Evolutionary conservation across 805 yeast species (phyloP).

Genomic region (Yarrowia sp.): DNA sequence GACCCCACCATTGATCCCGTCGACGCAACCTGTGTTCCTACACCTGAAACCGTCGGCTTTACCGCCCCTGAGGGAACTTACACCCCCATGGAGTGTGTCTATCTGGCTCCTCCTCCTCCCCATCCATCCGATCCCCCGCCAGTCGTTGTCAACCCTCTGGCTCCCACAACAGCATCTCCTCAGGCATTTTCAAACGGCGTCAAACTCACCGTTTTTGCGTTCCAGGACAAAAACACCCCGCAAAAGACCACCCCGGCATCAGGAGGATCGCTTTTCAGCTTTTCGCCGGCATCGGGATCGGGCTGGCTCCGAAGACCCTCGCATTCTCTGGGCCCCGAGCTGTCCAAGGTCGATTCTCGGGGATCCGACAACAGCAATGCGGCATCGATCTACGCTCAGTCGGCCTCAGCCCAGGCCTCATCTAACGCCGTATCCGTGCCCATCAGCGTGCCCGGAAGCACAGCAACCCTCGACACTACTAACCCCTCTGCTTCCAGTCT

Average conservation of each 20-base stretch:
- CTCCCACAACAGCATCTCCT: conserved; percentile 37
- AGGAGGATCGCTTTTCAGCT: neutral
- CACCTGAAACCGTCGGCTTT: conserved; percentile 27
- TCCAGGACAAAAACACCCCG: neutral
- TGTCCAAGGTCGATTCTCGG: conserved; percentile 4
- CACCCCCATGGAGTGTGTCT: conserved; percentile 33
- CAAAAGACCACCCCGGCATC: neutral
- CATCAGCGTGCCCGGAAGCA: conserved; percentile 1
- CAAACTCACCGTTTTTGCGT: conserved; percentile 20
- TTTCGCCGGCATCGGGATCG: conserved; percentile 2
- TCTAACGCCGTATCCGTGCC: conserved; percentile 10
- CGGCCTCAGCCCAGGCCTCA: neutral
- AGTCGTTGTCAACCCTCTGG: conserved; percentile 38
- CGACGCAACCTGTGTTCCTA: neutral
- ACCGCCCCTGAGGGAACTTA: conserved; percentile 39
- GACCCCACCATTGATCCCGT: conserved; percentile 20
- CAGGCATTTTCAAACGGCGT: conserved; percentile 32
- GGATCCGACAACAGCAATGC: neutral
- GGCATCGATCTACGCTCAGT: neutral
- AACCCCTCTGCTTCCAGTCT: neutral
- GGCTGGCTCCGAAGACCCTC: conserved; percentile 5
- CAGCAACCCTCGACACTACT: neutral
- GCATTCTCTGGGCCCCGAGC: neutral
- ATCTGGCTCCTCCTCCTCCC: conserved; percentile 41
- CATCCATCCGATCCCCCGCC: conserved; percentile 40